Evolutionary conservation across 495 filamentous ascomycete genomes (phyloP), one percentile per base, ranked within the genome.

Genomic region (Aspergillus nanangensis): DNA sequence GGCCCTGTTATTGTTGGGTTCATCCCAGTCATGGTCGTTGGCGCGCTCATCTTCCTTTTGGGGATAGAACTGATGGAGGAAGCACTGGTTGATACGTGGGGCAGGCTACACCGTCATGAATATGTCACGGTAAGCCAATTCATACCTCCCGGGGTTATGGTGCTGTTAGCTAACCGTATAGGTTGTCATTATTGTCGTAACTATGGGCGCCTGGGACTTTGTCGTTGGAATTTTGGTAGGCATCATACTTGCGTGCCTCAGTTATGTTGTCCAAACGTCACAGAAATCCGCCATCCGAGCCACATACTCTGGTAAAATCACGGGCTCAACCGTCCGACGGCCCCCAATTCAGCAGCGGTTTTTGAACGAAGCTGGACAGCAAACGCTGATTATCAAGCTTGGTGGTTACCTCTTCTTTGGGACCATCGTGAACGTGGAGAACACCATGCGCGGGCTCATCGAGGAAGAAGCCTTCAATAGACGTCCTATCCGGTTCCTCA

Each of bases 201-300:
- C 90, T 15, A 98, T 98, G 94, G 94, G 94, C 4, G 81, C 86
- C 20, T 94, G 90, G 70, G 93, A 98, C 61, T 97, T 98, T 58
- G 93, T 97, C 4, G 78, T 86, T 20, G 93, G 94, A 22, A 96
- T 98, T 25, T 79, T 95, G 9, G 77, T 92, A 43, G 93, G 93
- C 18, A 94, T 98, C 46, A 79, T 94, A 10, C 70, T 97, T 39
- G 94, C 94, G 2, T 97, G 93, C 53, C 78, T 94, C 46, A 90
- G 84, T 37, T 86, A 87, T 45, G 90, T 95, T 14, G 83, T 96
- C 14, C 91, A 96, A 61, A 90, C 88, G 3, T 95, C 93, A 3
- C 80, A 82, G 48, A 84, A 91, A 29, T 88, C 90, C 3, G 89
- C 93, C 36, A 83, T 97, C 36, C 78, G 91, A 32, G 90, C 86